These are phyloP conservation scores for Claviceps sp. DNA, from an alignment of 2,329 filamentous ascomycete genomes.

Conservation along the genomic window DNA sequence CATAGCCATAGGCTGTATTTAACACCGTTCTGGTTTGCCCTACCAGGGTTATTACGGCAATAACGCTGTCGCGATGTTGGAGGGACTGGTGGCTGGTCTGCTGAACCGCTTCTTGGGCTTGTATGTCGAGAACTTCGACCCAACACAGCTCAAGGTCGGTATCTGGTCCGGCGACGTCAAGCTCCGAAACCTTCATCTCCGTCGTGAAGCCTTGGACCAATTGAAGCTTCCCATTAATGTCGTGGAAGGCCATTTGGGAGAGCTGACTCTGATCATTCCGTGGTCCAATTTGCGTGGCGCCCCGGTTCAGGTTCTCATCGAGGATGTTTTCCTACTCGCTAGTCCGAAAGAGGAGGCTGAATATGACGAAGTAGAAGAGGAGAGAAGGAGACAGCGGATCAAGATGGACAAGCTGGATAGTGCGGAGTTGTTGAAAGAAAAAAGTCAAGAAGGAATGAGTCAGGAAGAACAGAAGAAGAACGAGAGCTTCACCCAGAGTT, in stretches of 20 bases:
- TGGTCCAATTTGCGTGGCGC: conserved; percentile 95
- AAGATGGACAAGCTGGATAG: conserved; percentile 99
- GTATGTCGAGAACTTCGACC: conserved; percentile 99
- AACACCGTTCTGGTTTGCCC: conserved; percentile 24
- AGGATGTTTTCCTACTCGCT: conserved; percentile 91
- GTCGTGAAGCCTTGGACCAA: conserved; percentile 91
- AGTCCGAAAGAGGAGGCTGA: conserved; percentile 91
- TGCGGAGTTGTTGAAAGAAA: conserved; percentile 85
- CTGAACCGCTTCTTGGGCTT: conserved; percentile 99
- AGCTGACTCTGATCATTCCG: conserved; percentile 84
- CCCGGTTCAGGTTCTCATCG: conserved; percentile 86
- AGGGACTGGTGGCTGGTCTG: conserved; percentile 90
- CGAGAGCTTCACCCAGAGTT: conserved; percentile 90
- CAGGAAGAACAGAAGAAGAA: conserved; percentile 94
- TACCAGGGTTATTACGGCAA: conserved; percentile 66
- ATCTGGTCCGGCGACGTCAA: conserved; percentile 99
- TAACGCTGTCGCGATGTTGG: conserved; percentile 63
- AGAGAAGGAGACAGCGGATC: conserved; percentile 69
- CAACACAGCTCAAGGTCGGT: conserved; percentile 91
- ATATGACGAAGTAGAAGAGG: conserved; percentile 88
- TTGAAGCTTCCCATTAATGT: conserved; percentile 94
- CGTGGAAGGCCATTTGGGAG: conserved; percentile 82
- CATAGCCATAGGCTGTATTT: conserved; percentile 5
- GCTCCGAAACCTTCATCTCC: conserved; percentile 80
- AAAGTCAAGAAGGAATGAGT: conserved; percentile 83